These are phyloP conservation scores for Malus orientalis DNA, from an alignment of 306 rosid species.

Conservation along the genomic window DNA sequence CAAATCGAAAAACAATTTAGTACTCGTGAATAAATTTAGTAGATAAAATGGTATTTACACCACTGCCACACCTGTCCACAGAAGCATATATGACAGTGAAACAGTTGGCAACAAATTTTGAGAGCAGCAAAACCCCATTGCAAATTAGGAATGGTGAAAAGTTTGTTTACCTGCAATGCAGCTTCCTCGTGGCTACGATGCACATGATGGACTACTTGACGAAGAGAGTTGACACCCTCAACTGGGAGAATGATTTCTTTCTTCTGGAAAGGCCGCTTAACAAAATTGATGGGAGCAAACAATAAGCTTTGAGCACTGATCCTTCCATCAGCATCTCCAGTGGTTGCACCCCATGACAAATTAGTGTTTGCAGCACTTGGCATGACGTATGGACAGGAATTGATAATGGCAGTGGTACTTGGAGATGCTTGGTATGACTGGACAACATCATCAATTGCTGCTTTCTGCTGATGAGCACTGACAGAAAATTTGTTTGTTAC, in stretches of 20 bases:
- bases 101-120: background rate
- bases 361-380: constrained; percentile 63
- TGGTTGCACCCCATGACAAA: constrained; percentile 46
- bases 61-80: background rate
- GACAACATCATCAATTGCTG: constrained; percentile 68
- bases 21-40: background rate
- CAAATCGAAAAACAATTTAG: background rate
- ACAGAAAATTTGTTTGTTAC: constrained; percentile 92
- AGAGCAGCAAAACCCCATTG: background rate
- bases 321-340: constrained; percentile 39
- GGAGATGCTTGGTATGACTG: constrained; percentile 72
- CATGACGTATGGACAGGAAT: constrained; percentile 81
- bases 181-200: constrained; percentile 72
- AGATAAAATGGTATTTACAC: background rate
- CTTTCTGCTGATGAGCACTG: constrained; percentile 85
- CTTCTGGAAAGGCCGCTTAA: constrained; percentile 65
- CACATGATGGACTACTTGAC: constrained; percentile 53
- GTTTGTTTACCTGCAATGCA: constrained; percentile 61
- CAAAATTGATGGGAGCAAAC: constrained; percentile 62
- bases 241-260: constrained; percentile 75
- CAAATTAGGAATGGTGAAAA: background rate
- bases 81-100: background rate
- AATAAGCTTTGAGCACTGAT: constrained; percentile 51
- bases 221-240: constrained; percentile 69
- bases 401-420: constrained; percentile 55